A percentile compares a stretch with the other conserved stretches of the same genome.
These are phyloP conservation scores for Ilyonectria sp. DNA, from an alignment of 2,329 filamentous ascomycete species.

Conservation along the genomic window DNA sequence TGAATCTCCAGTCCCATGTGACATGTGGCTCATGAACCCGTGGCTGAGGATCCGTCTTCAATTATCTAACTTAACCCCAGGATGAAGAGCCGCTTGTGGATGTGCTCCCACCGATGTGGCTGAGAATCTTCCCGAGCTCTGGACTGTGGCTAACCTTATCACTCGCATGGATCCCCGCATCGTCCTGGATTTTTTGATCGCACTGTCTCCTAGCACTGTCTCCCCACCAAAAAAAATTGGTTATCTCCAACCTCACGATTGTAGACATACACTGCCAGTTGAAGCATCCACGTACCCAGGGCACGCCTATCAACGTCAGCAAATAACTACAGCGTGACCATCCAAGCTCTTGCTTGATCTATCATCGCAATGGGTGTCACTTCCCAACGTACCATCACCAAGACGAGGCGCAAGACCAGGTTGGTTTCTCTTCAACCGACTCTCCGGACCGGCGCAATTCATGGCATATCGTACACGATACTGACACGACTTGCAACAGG, in stretches of 20 bases:
- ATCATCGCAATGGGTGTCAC: conserved; percentile 73
- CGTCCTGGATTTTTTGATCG: neutral
- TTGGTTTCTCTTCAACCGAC: conserved; percentile 46
- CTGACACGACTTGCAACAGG: conserved; percentile 63
- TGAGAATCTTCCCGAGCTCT: neutral
- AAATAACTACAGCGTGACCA: neutral
- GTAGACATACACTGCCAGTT: conserved; percentile 34
- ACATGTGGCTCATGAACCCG: conserved; percentile 23
- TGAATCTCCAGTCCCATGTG: conserved; percentile 12
- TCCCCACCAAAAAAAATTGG: conserved; percentile 41
- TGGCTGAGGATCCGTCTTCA: conserved; percentile 13
- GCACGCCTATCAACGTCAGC: neutral
- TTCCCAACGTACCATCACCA: conserved; percentile 77
- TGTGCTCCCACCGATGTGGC: neutral
- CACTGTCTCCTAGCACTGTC: conserved; percentile 32
- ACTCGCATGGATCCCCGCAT: neutral
- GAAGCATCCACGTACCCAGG: conserved; percentile 13
- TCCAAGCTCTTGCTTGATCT: neutral
- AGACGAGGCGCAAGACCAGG: conserved; percentile 82
- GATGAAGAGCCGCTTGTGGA: too few species aligned
- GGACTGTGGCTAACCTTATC: neutral
- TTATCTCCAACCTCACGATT: conserved; percentile 39
- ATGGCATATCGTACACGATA: neutral
- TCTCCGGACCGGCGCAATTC: neutral
- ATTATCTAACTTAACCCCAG: neutral